phyloP scores from a whole-genome alignment of 139 green algal species.

The Mesotaenium endlicherianum region DNA sequence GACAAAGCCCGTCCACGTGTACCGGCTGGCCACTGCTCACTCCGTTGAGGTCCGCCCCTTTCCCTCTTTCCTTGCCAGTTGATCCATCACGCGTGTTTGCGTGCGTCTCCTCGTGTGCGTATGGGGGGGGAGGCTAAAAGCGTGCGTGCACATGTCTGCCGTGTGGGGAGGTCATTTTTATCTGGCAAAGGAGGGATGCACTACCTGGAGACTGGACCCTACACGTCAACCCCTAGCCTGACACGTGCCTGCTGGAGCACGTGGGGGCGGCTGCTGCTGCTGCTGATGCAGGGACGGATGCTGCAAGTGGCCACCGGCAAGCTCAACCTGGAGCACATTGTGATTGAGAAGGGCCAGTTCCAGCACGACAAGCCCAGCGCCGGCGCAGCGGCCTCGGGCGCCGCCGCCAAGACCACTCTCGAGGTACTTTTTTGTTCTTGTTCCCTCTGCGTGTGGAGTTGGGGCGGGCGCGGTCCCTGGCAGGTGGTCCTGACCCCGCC shows the following conservation, averaged over 20 bases:
- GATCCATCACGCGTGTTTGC: neutral
- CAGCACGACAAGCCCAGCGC: too few species aligned
- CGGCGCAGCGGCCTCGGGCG: too few species aligned
- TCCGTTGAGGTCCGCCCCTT: slow-evolving; percentile 72
- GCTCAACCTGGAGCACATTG: slow-evolving; percentile 84
- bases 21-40: slow-evolving; percentile 85
- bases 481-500: too few species aligned
- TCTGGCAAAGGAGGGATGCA: neutral
- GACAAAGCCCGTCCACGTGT: slow-evolving; percentile 90
- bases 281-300: slow-evolving; percentile 75
- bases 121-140: too few species aligned
- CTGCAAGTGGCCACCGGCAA: slow-evolving; percentile 82
- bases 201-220: neutral
- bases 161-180: neutral
- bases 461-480: too few species aligned
- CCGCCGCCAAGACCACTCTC: too few species aligned
- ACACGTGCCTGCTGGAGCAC: neutral
- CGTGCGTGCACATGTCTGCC: neutral
- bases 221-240: neutral
- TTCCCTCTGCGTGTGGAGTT: too few species aligned
- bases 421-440: too few species aligned
- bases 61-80: neutral
- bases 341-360: slow-evolving; percentile 97
- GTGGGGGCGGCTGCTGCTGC: too few species aligned
- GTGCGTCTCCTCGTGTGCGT: neutral